Percentiles rank a stretch among this genome's conserved stretches.
Conservation (phyloP, 1,284 basidiomycete species). For the Testicularia cyperi region DNA sequence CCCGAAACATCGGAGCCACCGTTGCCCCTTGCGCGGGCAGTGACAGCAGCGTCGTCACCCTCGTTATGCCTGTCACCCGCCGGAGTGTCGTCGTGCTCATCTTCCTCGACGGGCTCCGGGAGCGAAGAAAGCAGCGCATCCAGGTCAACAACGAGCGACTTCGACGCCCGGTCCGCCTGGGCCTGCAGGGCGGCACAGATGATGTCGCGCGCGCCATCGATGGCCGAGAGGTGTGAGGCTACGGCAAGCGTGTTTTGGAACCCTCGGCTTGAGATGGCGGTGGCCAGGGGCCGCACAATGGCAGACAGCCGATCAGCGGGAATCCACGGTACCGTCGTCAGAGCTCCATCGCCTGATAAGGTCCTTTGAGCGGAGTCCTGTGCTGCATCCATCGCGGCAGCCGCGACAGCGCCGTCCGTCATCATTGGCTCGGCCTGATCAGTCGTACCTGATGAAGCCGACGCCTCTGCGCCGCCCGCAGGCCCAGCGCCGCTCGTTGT, state of each 20-base stretch:
- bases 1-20: background rate
- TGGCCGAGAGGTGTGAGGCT: constrained; percentile 47
- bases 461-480: constrained; percentile 1
- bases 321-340: constrained; percentile 25
- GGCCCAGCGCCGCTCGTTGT: background rate
- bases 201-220: constrained; percentile 48
- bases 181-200: constrained; percentile 48
- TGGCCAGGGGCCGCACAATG: constrained; percentile 54
- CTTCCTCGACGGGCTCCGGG: constrained; percentile 34
- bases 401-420: background rate
- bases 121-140: constrained; percentile 47
- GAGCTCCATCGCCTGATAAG: constrained; percentile 3
- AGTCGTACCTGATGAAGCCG: background rate
- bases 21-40: no score
- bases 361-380: no score
- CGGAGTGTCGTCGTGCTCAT: constrained; percentile 34
- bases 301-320: constrained; percentile 46
- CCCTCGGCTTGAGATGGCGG: constrained; percentile 52
- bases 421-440: background rate
- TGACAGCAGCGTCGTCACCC: constrained; percentile 6
- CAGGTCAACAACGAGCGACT: constrained; percentile 41
- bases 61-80: constrained; percentile 9
- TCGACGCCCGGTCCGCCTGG: constrained; percentile 48
- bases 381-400: no score
- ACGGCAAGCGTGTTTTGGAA: constrained; percentile 59